These are phyloP conservation scores for Entophlyctis helioformis DNA, from an alignment of 192 early-diverging fungal species.

Conservation along the genomic window DNA sequence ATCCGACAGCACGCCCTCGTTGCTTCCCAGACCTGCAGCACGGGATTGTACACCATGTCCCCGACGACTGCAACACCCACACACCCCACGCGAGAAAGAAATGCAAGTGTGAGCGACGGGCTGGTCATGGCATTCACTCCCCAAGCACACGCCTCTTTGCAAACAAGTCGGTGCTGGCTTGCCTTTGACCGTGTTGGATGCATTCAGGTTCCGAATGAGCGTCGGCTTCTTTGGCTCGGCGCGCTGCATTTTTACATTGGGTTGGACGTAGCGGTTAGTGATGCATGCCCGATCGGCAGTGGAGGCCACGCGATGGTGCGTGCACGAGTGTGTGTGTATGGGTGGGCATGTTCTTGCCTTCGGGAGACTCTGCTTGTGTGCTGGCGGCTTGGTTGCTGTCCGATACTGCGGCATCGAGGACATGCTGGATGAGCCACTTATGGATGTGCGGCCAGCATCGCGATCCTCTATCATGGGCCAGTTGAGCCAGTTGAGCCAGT, in stretches of 20 bases:
- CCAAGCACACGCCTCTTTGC: too few species aligned
- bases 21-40: conserved; percentile 34
- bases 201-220: conserved; percentile 25
- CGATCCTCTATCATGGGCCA: too few species aligned
- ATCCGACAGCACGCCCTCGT: conserved; percentile 25
- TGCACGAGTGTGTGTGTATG: neutral
- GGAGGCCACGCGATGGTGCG: neutral
- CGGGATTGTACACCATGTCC: conserved; percentile 35
- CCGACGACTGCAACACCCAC: conserved; percentile 23
- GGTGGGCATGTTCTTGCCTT: neutral
- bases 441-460: too few species aligned
- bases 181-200: conserved; percentile 23
- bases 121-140: too few species aligned
- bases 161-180: neutral
- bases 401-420: neutral
- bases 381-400: conserved; percentile 1
- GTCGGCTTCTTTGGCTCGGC: conserved; percentile 20
- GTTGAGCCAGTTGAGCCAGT: too few species aligned
- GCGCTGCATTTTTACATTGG: neutral
- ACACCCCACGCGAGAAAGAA: too few species aligned
- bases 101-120: neutral
- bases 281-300: neutral
- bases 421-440: too few species aligned
- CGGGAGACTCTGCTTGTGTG: neutral
- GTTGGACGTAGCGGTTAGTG: neutral